These are phyloP conservation scores for Inosperma sp. DNA, from an alignment of 768 basidiomycete genomes.

Conservation along the genomic window DNA sequence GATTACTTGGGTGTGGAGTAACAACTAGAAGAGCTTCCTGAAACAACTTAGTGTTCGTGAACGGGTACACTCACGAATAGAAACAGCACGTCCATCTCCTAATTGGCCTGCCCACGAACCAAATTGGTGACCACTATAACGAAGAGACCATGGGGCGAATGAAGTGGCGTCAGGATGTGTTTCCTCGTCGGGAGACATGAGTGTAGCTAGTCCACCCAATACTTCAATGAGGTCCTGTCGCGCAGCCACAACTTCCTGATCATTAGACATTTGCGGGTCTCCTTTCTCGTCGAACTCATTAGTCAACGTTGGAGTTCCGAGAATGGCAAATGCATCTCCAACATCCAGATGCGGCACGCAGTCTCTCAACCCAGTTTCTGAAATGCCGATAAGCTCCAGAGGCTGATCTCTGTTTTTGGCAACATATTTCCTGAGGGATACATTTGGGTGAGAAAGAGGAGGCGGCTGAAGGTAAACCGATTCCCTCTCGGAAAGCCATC, in stretches of 20 bases:
- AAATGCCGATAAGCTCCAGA: slow-evolving; percentile 65
- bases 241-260: slow-evolving; percentile 37
- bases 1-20: slow-evolving; percentile 64
- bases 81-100: slow-evolving; percentile 94
- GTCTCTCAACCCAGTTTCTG: slow-evolving; percentile 63
- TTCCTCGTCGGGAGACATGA: slow-evolving; percentile 45
- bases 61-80: slow-evolving; percentile 45
- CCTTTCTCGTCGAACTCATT: slow-evolving; percentile 35
- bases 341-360: slow-evolving; percentile 83
- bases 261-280: slow-evolving; percentile 27
- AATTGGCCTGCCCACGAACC: slow-evolving; percentile 91
- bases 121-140: slow-evolving; percentile 92
- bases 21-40: slow-evolving; percentile 46
- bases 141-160: slow-evolving; percentile 80
- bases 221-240: slow-evolving; percentile 77
- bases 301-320: slow-evolving; percentile 58
- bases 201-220: slow-evolving; percentile 68
- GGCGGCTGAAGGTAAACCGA: slow-evolving; percentile 34
- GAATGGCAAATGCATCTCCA: slow-evolving; percentile 69
- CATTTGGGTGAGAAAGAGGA: slow-evolving; percentile 20
- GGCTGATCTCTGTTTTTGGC: slow-evolving; percentile 47
- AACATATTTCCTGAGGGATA: slow-evolving; percentile 46
- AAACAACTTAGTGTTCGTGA: not conserved
- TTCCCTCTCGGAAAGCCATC: slow-evolving; percentile 70
- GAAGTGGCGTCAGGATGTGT: slow-evolving; percentile 14